phyloP scores from a whole-genome alignment of 257 asterid genomes.

The Solanum arcanum region DNA sequence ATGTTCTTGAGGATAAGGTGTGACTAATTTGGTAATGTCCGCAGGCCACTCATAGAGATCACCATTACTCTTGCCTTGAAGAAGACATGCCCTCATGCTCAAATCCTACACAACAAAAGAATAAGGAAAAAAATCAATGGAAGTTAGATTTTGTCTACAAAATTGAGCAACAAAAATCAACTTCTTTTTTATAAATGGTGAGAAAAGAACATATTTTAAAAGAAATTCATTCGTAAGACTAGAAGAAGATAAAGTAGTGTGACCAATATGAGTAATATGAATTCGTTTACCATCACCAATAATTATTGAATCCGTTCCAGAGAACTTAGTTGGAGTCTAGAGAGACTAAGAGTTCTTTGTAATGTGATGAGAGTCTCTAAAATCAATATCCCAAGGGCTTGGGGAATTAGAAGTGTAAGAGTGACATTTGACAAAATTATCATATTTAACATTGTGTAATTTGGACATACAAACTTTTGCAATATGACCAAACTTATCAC shows the following conservation, averaged over 20 bases:
- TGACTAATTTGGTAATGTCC: neutral
- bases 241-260: neutral
- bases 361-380: neutral
- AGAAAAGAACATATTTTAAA: neutral
- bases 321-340: neutral
- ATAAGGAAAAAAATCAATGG: neutral
- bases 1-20: neutral
- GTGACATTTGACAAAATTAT: no score
- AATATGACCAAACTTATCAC: no score
- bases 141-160: neutral
- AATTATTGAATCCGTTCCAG: neutral
- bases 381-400: neutral
- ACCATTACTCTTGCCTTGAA: neutral
- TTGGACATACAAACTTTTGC: no score
- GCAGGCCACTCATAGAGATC: neutral
- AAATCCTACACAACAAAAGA: neutral
- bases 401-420: no score
- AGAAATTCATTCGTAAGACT: neutral
- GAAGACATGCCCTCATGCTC: neutral
- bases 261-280: neutral
- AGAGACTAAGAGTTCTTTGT: neutral
- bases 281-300: neutral
- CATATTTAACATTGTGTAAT: no score
- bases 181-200: neutral
- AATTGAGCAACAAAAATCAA: neutral